Evolutionary conservation across 352 stramenopile species (phyloP).

Genomic region (Phytophthora colocasiae): DNA sequence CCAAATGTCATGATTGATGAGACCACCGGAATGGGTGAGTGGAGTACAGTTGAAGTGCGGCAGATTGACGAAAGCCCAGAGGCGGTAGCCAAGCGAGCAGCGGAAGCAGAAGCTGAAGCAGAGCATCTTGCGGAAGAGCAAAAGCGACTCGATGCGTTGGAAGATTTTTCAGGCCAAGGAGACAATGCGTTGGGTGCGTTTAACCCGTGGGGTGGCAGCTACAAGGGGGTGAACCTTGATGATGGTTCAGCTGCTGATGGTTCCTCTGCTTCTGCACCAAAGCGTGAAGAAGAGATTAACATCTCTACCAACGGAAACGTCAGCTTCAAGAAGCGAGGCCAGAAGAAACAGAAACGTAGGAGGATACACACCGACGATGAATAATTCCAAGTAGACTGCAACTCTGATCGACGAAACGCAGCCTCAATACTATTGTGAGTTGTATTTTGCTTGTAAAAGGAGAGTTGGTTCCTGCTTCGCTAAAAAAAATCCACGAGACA

Average conservation of each 20-base stretch:
- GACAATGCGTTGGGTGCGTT: constrained; percentile 83
- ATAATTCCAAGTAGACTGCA: constrained; percentile 24
- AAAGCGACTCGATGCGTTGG: constrained; percentile 61
- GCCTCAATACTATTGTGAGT: constrained; percentile 28
- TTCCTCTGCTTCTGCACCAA: constrained; percentile 17
- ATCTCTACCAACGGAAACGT: constrained; percentile 62
- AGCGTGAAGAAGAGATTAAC: constrained; percentile 58
- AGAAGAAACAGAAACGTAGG: constrained; percentile 77
- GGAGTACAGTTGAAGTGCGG: constrained; percentile 77
- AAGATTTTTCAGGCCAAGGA: constrained; percentile 70
- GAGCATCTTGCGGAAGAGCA: constrained; percentile 53
- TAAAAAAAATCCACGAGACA: constrained; percentile 34
- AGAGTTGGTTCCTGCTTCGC: constrained; percentile 28
- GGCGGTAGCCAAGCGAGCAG: constrained; percentile 55
- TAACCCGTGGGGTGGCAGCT: constrained; percentile 85
- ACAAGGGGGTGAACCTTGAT: constrained; percentile 83
- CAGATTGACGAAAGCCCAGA: constrained; percentile 82
- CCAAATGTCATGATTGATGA: constrained; percentile 57
- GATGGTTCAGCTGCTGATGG: constrained; percentile 17
- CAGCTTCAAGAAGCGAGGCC: constrained; percentile 76
- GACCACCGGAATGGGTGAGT: constrained; percentile 83
- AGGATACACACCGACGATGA: constrained; percentile 64
- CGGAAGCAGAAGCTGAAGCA: constrained; percentile 53
- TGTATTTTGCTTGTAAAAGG: constrained; percentile 44
- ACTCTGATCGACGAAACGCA: not conserved